Base-by-base conservation (phyloP, 805 yeast species). In the Saccharomycopsis fodiens region DNA sequence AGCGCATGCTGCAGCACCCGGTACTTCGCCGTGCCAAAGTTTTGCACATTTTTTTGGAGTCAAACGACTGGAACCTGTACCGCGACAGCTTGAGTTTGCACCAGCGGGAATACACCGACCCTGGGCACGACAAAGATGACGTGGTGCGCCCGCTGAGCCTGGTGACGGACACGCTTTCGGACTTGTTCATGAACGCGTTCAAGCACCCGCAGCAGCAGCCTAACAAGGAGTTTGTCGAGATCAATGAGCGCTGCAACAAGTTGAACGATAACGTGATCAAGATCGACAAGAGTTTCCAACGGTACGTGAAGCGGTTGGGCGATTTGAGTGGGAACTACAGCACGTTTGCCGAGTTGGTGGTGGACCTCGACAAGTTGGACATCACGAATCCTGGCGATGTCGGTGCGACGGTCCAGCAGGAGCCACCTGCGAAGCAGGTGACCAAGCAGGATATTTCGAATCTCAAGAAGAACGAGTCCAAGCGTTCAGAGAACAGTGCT, bases 101-200 rank as follows among this genome's bases (percentile, higher is more conserved):
- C 17, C 39, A 51, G 8, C 45, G 45, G 1, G 19, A 48, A 12
- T 45, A 47, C 3, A 57, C 58, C 20, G 40, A 46, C 12, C 27
- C 50, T 36, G 39, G 42, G 34, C 54, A 57, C 4, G 48, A 48
- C 21, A 27, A 31, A 13, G 39, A 57, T 39, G 23, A 60, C 23
- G 55, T 59, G 50, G 60, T 73, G 63, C 36, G 70, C 56, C 45
- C 45, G 3, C 34, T 41, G 10, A 41, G 27, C 22, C 36, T 44
- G 12, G 53, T 50, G 3, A 20, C 44, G 6, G 98, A 93, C 42
- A 79, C 85, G 12, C 72, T 91, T n/a, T 80, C 95, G 0, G 98
- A 91, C 58, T 82, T 85, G 2, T 79, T 93, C 36, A 84, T 91
- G 82, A 91, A 91, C 59, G 95, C 95, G n/a, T 86, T 91, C 58